A percentile compares a stretch with the other conserved stretches of the same genome.
These are phyloP conservation scores for Mycosphaerelloides madeirae DNA, from an alignment of 2,329 filamentous ascomycete genomes.

Conservation along the genomic window DNA sequence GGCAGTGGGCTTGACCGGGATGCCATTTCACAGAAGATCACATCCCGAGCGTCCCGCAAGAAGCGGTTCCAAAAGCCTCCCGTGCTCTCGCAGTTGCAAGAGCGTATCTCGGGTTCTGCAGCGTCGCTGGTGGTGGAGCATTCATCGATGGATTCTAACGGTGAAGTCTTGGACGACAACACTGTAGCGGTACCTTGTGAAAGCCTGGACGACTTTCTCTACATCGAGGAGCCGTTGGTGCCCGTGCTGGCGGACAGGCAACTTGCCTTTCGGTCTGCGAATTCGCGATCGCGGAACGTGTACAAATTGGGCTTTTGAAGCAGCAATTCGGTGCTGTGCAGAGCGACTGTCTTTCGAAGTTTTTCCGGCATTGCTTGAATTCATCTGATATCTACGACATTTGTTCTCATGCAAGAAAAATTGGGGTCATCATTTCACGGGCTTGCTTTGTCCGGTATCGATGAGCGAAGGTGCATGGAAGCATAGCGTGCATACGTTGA, in stretches of 20 bases:
- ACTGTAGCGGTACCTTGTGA: slow-evolving; percentile 4
- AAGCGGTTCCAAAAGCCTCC: slow-evolving; percentile 23
- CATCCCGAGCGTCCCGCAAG: slow-evolving; percentile 35
- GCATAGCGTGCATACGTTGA: not conserved
- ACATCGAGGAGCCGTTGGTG: slow-evolving; percentile 9
- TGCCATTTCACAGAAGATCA: slow-evolving; percentile 54
- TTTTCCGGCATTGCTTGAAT: not conserved
- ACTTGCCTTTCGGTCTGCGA: slow-evolving; percentile 8
- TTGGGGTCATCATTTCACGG: too few species aligned
- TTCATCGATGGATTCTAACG: too few species aligned
- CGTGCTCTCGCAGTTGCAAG: too few species aligned
- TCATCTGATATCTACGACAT: too few species aligned
- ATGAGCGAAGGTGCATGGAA: not conserved
- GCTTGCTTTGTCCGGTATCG: not conserved
- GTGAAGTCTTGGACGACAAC: not conserved
- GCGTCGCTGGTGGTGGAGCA: not conserved
- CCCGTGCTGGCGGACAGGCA: slow-evolving; percentile 7
- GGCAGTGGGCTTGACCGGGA: slow-evolving; percentile 37
- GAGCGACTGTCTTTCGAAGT: too few species aligned
- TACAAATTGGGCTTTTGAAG: slow-evolving; percentile 12
- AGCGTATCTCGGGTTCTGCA: not conserved
- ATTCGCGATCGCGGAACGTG: slow-evolving; percentile 6
- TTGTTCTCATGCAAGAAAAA: too few species aligned
- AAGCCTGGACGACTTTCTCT: slow-evolving; percentile 13
- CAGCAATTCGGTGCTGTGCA: too few species aligned